Percentiles rank a stretch among this genome's conserved stretches.
Evolutionary conservation across 768 basidiomycete species (phyloP).

Genomic region (Jaapia argillacea): DNA sequence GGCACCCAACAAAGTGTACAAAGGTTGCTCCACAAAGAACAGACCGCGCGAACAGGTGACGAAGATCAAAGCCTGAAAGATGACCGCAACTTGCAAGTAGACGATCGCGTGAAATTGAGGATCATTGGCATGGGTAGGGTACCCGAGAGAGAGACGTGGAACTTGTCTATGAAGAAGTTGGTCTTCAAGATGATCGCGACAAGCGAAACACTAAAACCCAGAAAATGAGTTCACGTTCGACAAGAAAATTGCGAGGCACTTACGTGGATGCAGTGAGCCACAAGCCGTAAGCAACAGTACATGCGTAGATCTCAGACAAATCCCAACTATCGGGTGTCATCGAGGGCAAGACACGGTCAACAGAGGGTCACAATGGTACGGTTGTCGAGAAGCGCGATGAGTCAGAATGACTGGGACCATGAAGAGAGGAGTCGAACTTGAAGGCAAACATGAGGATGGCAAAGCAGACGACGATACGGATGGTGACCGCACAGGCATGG

Average conservation of each 20-base stretch:
- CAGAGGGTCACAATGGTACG: constrained; percentile 99
- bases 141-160: constrained; percentile 51
- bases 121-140: constrained; percentile 43
- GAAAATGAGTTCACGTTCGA: constrained; percentile 1
- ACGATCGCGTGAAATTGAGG: constrained; percentile 78
- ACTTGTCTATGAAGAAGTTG: constrained; percentile 81
- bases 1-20: constrained; percentile 77
- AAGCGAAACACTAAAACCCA: constrained; percentile 48
- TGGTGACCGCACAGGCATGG: constrained; percentile 91
- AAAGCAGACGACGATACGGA: constrained; percentile 98
- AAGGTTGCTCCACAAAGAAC: constrained; percentile 97
- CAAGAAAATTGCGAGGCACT: constrained; percentile 19
- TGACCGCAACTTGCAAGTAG: constrained; percentile 96
- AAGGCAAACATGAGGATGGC: constrained; percentile 91
- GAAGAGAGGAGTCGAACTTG: constrained; percentile 97
- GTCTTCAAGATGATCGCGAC: constrained; percentile 82
- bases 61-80: constrained; percentile 97
- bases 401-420: constrained; percentile 98
- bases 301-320: constrained; percentile 90
- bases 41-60: constrained; percentile 89
- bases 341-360: constrained; percentile 92
- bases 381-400: constrained; percentile 93
- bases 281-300: constrained; percentile 90
- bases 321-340: constrained; percentile 94
- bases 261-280: constrained; percentile 91